phyloP scores from a whole-genome alignment of 495 filamentous ascomycete genomes.

The Penicillium chermesinum region DNA sequence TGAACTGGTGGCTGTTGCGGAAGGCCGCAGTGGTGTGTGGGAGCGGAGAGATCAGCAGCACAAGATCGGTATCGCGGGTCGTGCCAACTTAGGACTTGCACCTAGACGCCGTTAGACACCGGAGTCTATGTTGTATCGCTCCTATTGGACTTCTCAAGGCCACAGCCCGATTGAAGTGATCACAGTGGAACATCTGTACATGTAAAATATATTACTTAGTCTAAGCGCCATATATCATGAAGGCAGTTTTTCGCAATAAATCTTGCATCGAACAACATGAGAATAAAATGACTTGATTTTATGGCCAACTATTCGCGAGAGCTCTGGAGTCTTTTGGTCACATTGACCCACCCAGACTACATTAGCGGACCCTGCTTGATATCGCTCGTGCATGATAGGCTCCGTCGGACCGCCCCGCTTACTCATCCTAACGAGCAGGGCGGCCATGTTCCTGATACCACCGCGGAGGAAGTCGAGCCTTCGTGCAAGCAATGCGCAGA shows the following conservation, averaged over 20 bases:
- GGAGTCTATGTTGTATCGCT: neutral
- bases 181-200: neutral
- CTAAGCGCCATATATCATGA: neutral
- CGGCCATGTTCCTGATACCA: conserved; percentile 14
- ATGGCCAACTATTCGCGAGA: neutral
- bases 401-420: conserved; percentile 1
- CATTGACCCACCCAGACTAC: neutral
- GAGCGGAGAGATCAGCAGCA: conserved; percentile 68
- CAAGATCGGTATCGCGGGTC: conserved; percentile 63
- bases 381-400: conserved; percentile 11
- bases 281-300: neutral
- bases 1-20: conserved; percentile 81
- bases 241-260: neutral
- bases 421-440: conserved; percentile 1
- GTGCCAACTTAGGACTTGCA: conserved; percentile 59
- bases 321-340: neutral
- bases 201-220: neutral
- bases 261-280: neutral
- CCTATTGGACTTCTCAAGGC: neutral
- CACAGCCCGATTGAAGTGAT: neutral
- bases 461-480: neutral
- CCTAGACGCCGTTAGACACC: conserved; percentile 18
- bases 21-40: conserved; percentile 81
- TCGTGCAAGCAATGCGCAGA: neutral
- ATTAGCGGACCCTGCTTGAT: conserved; percentile 7